These are phyloP conservation scores for Aurantiochytrium sp. DNA, from an alignment of 108 stramenopile genomes.

Conservation along the genomic window DNA sequence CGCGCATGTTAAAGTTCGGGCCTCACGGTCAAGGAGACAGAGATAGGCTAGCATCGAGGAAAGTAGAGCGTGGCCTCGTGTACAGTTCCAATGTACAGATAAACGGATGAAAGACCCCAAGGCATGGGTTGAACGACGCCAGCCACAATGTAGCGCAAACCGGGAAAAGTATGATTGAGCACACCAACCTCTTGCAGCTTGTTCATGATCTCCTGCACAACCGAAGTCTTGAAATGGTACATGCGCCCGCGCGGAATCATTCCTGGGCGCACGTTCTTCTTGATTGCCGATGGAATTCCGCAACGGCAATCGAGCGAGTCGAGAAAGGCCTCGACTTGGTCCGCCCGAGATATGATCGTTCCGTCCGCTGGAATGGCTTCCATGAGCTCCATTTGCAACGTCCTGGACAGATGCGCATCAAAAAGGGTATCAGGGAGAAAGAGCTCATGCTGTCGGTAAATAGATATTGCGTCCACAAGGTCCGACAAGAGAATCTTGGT, in stretches of 20 bases:
- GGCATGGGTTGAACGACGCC: background rate
- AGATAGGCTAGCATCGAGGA: background rate
- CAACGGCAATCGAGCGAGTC: background rate
- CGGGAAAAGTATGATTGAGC: background rate
- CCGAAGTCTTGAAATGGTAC: background rate
- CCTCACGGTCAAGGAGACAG: no score
- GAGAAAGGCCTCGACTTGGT: background rate
- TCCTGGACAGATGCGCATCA: background rate
- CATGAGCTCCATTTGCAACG: background rate
- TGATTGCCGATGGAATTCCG: background rate
- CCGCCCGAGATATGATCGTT: background rate
- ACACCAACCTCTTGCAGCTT: slow-evolving; percentile 11
- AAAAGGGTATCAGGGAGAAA: background rate
- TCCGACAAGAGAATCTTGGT: background rate
- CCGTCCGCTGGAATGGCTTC: background rate
- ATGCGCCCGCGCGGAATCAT: background rate
- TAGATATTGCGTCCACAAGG: background rate
- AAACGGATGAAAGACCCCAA: background rate
- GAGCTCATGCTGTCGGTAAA: slow-evolving; percentile 5
- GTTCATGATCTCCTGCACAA: background rate
- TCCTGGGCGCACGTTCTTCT: background rate
- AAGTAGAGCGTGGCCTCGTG: background rate
- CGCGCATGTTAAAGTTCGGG: no score
- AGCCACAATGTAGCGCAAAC: background rate
- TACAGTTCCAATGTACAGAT: background rate